Base-by-base conservation (phyloP, 371 early-diverging fungal genomes). In the Sporodiniella umbellata region DNA sequence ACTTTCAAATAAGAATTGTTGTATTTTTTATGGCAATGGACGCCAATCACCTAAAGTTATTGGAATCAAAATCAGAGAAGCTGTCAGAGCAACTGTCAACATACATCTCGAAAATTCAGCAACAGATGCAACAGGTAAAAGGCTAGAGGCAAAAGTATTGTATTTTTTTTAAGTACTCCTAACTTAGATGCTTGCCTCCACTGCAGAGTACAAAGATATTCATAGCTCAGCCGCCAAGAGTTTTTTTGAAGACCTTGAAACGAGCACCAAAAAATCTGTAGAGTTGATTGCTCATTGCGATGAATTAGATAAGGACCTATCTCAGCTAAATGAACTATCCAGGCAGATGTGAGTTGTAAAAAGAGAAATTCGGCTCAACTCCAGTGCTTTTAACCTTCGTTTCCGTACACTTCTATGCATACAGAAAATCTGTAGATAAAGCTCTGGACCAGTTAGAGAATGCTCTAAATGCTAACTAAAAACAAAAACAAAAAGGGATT, bases 201-300 rank as follows among this genome's bases (percentile, higher is more conserved):
- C 64, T n/a, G 37, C 37, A 2, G 64, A 58, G 19, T 43, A 52
- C 18, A 50, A 45, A n/a, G 24, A 39, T 31, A 46, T 42, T 5
- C 58, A 64, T 18, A 48, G 26, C 8, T 19, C 42, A 24, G 40
- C 56, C 0, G 45, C 52, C 2, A 43, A 52, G 8, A 54, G 54
- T 8, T 15, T 58, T 14, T 21, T 42, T 2, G 21, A 52, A 5
- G 64, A 58, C 12, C 45, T 64, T 18, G 53, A 64, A 5, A 23
- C 37, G 4, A 58, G 59, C 30, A 58, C 51, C 2, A 43, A 48
- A 31, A 55, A 49, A 31, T 48, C 58, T 3, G 39, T 58, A 14
- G 52, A 54, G 14, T 7, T 64, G 4, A 64, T 64, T 21, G 58
- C 64, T 4, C 56, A 64, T 30, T 64, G 64, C 38, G 64, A 64